phyloP scores from a whole-genome alignment of 2,329 filamentous ascomycete species.

The Fusarium sp. region DNA sequence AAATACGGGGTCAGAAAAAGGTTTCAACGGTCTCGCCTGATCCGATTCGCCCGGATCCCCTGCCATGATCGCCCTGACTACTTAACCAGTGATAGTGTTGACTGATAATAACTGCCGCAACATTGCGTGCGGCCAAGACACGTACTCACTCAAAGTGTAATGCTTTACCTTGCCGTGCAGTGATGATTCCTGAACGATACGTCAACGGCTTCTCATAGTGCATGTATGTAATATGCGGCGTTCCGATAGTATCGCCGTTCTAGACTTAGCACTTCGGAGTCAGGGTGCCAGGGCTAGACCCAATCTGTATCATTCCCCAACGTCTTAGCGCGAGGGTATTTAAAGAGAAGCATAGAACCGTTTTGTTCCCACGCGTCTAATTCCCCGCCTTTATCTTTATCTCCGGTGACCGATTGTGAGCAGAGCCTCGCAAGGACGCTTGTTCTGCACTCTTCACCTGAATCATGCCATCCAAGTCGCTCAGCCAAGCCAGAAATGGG shows the following conservation, averaged over 20 bases:
- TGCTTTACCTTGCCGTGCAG: not conserved
- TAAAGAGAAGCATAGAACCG: constrained; percentile 12
- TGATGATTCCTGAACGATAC: not conserved
- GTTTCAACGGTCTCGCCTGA: not conserved
- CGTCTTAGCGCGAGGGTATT: constrained; percentile 10
- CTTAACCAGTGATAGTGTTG: not conserved
- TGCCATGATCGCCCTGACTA: not conserved
- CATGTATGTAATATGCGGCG: not conserved
- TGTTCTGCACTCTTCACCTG: not conserved
- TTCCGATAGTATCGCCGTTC: not conserved
- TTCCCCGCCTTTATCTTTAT: not conserved
- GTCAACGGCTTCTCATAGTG: not conserved
- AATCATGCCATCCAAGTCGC: constrained; percentile 1
- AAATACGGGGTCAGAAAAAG: not conserved
- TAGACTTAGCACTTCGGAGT: not conserved
- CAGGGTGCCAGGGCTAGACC: not conserved
- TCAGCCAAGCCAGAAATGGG: not conserved
- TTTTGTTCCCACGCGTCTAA: constrained; percentile 4
- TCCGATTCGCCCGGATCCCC: not conserved
- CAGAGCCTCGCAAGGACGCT: not conserved
- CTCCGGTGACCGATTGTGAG: not conserved
- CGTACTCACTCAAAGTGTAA: not conserved
- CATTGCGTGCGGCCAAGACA: constrained; percentile 1
- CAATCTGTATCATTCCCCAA: not conserved
- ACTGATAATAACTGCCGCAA: not conserved